Percentiles rank a stretch among this genome's conserved stretches.
These are phyloP conservation scores for Penicillium paxilli DNA, from an alignment of 495 filamentous ascomycete genomes.

Conservation along the genomic window DNA sequence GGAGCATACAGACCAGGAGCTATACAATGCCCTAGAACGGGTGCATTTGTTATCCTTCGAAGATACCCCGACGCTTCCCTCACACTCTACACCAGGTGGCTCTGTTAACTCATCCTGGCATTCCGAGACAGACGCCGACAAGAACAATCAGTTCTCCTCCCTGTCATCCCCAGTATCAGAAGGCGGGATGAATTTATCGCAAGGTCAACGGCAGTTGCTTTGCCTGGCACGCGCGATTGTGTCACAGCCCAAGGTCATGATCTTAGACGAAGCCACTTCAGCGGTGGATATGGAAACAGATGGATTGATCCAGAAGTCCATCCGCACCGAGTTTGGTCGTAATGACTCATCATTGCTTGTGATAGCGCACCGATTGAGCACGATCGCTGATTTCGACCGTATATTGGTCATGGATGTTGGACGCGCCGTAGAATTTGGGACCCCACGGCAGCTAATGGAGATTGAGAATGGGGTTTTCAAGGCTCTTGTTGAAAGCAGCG, in stretches of 20 bases:
- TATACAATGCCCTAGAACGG: constrained; percentile 65
- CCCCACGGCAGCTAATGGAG: not conserved
- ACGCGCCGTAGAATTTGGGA: not conserved
- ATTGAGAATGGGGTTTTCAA: not conserved
- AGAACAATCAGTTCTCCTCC: not conserved
- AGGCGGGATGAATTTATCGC: constrained; percentile 50
- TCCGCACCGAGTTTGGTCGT: constrained; percentile 22
- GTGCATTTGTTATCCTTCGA: too few relatives aligned
- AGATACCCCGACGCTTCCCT: too few relatives aligned
- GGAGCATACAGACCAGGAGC: constrained; percentile 74
- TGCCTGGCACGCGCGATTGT: constrained; percentile 84
- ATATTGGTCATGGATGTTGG: not conserved
- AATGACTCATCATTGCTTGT: not conserved
- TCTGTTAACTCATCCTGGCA: too few relatives aligned
- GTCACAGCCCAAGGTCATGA: constrained; percentile 67
- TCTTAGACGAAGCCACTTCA: constrained; percentile 91
- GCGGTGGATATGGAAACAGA: constrained; percentile 88
- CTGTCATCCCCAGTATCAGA: constrained; percentile 11
- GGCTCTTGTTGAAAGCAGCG: too few relatives aligned
- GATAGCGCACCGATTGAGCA: not conserved
- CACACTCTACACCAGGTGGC: too few relatives aligned
- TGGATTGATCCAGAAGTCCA: constrained; percentile 77
- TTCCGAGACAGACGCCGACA: not conserved
- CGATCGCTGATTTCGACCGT: not conserved
- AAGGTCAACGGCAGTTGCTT: constrained; percentile 85